Conservation (phyloP, 306 rosid genomes). For the Ammopiptanthus mongolicus region DNA sequence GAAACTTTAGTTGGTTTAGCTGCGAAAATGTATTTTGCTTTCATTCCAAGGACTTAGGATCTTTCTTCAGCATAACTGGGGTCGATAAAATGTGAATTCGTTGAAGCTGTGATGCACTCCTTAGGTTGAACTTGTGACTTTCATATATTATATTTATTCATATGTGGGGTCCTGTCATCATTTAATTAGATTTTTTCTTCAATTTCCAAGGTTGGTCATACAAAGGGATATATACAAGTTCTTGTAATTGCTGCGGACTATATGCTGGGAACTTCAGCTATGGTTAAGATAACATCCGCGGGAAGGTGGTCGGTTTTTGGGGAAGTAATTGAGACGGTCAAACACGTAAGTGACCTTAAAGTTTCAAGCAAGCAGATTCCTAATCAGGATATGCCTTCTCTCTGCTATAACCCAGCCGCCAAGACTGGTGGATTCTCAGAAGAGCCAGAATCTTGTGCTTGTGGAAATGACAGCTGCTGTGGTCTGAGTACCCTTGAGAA, state of each 20-base stretch:
- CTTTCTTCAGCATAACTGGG: not conserved
- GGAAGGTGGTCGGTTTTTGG: constrained; percentile 99
- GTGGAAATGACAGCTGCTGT: constrained; percentile 73
- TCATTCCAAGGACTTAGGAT: not conserved
- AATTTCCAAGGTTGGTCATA: constrained; percentile 83
- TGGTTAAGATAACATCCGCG: constrained; percentile 67
- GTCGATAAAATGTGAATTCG: constrained; percentile 7
- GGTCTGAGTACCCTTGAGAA: constrained; percentile 22
- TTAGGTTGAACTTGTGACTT: constrained; percentile 3
- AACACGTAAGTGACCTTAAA: constrained; percentile 20
- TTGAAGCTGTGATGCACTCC: constrained; percentile 15
- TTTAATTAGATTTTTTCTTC: constrained; percentile 22
- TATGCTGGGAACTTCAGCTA: constrained; percentile 84
- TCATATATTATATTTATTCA: not conserved
- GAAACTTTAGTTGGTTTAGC: not conserved
- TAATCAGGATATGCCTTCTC: constrained; percentile 25
- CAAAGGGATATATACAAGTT: constrained; percentile 93
- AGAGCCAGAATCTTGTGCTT: constrained; percentile 45
- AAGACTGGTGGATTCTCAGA: constrained; percentile 31
- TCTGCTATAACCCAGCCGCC: constrained; percentile 29
- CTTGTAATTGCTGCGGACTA: constrained; percentile 64
- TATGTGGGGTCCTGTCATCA: constrained; percentile 5
- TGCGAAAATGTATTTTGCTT: not conserved
- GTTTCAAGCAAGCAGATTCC: constrained; percentile 27
- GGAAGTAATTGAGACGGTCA: constrained; percentile 64